A percentile compares a stretch with the other conserved stretches of the same genome.
phyloP scores from a whole-genome alignment of 768 basidiomycete species.

The Serpula lacrymans region DNA sequence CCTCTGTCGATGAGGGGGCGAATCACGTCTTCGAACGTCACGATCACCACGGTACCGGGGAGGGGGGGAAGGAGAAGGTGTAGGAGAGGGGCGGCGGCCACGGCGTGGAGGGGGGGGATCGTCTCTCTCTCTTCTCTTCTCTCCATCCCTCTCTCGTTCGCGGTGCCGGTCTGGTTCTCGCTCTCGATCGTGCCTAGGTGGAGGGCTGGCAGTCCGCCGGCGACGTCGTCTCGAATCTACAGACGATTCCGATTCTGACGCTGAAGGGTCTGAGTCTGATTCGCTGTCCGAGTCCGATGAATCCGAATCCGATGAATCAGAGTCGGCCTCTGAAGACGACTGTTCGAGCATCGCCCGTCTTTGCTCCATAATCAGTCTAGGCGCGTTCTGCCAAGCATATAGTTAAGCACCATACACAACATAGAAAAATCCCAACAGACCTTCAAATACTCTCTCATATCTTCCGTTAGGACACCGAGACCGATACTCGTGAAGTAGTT shows the following conservation, averaged over 20 bases:
- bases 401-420: conserved; percentile 6
- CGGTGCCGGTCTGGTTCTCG: conserved; percentile 6
- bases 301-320: conserved; percentile 34
- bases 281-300: conserved; percentile 38
- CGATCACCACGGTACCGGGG: conserved; percentile 23
- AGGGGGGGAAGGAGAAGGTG: conserved; percentile 23
- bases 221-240: conserved; percentile 24
- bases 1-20: conserved; percentile 22
- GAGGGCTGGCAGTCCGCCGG: conserved; percentile 32
- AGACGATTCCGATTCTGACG: conserved; percentile 36
- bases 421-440: conserved; percentile 37
- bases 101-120: conserved; percentile 6
- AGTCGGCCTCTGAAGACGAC: conserved; percentile 44
- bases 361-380: conserved; percentile 90
- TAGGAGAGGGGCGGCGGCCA: conserved; percentile 12
- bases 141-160: not conserved
- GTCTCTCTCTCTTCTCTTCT: conserved; percentile 2
- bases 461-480: conserved; percentile 86
- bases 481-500: conserved; percentile 98
- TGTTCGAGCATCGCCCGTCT: conserved; percentile 84
- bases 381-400: conserved; percentile 70
- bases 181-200: conserved; percentile 16
- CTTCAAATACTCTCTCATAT: conserved; percentile 95
- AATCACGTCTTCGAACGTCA: conserved; percentile 17
- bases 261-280: conserved; percentile 35